Conservation (phyloP, 257 asterid species). For the Cordia subcordata region DNA sequence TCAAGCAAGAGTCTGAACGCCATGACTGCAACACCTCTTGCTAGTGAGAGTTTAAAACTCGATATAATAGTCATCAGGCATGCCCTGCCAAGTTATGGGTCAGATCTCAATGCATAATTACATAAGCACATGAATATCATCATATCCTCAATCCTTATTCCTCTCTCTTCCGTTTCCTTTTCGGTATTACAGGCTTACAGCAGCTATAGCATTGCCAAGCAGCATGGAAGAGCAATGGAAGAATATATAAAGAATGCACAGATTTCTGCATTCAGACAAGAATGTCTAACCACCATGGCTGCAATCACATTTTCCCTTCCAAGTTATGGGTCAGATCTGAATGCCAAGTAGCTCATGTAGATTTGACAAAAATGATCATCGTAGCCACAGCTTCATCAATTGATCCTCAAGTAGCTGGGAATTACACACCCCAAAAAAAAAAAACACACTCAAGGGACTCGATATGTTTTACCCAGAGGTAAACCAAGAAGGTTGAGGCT, state of each 20-base stretch:
- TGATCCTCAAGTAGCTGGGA: background rate
- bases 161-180: too few species aligned
- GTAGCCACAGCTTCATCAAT: constrained; percentile 4
- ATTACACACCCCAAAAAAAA: too few species aligned
- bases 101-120: too few species aligned
- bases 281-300: background rate
- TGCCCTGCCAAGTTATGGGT: too few species aligned
- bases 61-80: too few species aligned
- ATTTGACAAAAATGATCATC: background rate
- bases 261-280: too few species aligned
- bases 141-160: too few species aligned
- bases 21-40: constrained; percentile 33
- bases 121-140: too few species aligned
- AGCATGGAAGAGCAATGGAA: background rate
- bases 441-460: background rate
- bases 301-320: constrained; percentile 16
- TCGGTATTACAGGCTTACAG: too few species aligned
- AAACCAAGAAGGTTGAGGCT: too few species aligned
- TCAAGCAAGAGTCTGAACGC: background rate
- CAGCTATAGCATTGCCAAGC: background rate
- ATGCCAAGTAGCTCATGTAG: constrained; percentile 3
- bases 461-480: too few species aligned
- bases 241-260: too few species aligned
- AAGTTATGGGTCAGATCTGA: constrained; percentile 14
- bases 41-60: background rate